Percentiles rank a stretch among this genome's conserved stretches.
phyloP scores from a whole-genome alignment of 352 stramenopile species.

The Pseudoperonospora humuli region DNA sequence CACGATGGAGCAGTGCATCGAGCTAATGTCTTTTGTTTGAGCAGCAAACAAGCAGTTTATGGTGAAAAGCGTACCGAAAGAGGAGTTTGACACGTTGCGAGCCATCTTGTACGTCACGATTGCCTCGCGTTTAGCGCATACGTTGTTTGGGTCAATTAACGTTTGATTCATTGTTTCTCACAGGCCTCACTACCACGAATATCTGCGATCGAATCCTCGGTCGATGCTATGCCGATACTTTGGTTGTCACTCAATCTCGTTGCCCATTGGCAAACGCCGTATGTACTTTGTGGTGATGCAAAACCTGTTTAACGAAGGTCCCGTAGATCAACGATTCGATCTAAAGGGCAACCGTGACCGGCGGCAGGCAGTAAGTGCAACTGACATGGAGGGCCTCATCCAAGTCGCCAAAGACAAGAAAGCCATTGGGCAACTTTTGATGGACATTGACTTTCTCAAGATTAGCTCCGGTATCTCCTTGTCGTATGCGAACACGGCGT shows the following conservation, averaged over 20 bases:
- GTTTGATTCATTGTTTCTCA: background rate
- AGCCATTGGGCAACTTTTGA: conserved; percentile 64
- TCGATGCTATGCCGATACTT: conserved; percentile 78
- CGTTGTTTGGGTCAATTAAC: background rate
- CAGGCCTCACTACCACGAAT: conserved; percentile 73
- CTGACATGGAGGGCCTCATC: conserved; percentile 55
- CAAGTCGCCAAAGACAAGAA: conserved; percentile 49
- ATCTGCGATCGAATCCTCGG: conserved; percentile 63
- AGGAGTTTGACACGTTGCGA: conserved; percentile 75
- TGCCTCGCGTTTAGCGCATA: background rate
- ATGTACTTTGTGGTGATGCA: conserved; percentile 89
- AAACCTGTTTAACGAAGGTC: conserved; percentile 74
- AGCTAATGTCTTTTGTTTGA: conserved; percentile 3
- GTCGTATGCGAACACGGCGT: conserved; percentile 30
- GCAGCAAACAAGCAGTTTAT: conserved; percentile 82
- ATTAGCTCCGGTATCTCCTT: conserved; percentile 54
- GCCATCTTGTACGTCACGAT: conserved; percentile 73
- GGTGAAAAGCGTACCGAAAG: conserved; percentile 83
- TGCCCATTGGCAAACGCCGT: conserved; percentile 70
- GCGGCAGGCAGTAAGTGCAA: conserved; percentile 55
- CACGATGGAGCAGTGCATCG: background rate
- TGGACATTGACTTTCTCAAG: conserved; percentile 85
- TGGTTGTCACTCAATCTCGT: conserved; percentile 78
- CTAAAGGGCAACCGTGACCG: conserved; percentile 77
- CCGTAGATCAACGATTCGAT: conserved; percentile 75